Percentiles rank a stretch among this genome's conserved stretches.
phyloP scores from a whole-genome alignment of 305 asterid genomes.

The Solanum aculeatissimum region DNA sequence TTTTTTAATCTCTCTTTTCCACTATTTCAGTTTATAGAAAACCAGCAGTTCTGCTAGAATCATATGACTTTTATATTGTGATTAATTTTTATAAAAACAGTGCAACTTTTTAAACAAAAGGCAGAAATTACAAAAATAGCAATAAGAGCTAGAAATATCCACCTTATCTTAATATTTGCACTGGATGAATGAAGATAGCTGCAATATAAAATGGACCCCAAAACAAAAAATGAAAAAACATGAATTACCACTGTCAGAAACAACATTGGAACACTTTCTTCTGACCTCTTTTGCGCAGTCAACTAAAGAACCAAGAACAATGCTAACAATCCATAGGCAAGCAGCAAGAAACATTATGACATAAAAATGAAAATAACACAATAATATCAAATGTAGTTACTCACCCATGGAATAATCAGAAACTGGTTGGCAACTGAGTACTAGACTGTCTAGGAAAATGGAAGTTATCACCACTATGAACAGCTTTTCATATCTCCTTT shows the following conservation, averaged over 20 bases:
- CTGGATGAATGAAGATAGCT: background rate
- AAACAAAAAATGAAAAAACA: background rate
- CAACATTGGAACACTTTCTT: background rate
- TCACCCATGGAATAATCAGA: background rate
- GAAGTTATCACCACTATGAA: background rate
- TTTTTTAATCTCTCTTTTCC: background rate
- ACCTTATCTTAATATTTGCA: background rate
- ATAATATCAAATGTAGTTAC: background rate
- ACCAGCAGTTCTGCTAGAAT: background rate
- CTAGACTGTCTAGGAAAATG: background rate
- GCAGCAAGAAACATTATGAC: background rate
- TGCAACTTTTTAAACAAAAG: background rate
- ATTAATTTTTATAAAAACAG: background rate
- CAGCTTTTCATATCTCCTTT: constrained; percentile 3
- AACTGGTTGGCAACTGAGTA: background rate
- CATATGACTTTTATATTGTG: background rate
- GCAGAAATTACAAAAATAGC: background rate
- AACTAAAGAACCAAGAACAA: background rate
- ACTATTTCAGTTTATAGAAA: background rate
- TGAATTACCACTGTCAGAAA: background rate
- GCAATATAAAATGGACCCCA: background rate
- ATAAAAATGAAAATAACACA: background rate
- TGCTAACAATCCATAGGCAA: background rate
- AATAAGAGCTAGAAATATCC: background rate
- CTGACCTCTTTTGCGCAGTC: background rate